phyloP scores from a whole-genome alignment of 768 basidiomycete genomes.

The Boletus rex-veris region DNA sequence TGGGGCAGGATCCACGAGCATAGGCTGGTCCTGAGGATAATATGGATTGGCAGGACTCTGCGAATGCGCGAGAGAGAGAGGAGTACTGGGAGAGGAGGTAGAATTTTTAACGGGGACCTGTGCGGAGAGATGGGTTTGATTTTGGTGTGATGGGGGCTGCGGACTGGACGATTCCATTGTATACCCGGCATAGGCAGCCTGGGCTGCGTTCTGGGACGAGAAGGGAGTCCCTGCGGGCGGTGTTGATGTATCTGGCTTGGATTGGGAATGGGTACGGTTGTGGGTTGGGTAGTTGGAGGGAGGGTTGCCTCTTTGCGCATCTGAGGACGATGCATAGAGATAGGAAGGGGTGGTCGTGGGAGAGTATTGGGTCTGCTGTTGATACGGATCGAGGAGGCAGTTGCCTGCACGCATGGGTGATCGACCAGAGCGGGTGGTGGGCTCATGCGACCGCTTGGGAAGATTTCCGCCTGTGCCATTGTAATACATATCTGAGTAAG shows the following conservation, averaged over 20 bases:
- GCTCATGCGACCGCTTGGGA: conserved; percentile 56
- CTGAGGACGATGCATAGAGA: conserved; percentile 36
- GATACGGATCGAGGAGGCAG: conserved; percentile 64
- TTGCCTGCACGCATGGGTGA: conserved; percentile 62
- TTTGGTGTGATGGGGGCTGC: conserved; percentile 48
- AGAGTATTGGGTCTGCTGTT: conserved; percentile 62
- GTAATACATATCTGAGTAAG: conserved; percentile 62
- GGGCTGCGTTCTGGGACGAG: conserved; percentile 46
- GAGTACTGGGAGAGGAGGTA: conserved; percentile 66
- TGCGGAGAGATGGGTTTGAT: conserved; percentile 49
- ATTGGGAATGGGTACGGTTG: conserved; percentile 54
- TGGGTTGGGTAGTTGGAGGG: conserved; percentile 51
- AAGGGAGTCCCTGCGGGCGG: conserved; percentile 52
- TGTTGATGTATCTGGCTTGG: conserved; percentile 49
- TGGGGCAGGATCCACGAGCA: conserved; percentile 62
- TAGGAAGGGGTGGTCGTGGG: conserved; percentile 50
- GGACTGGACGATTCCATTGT: conserved; percentile 66
- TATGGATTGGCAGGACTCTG: conserved; percentile 51
- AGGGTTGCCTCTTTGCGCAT: conserved; percentile 40
- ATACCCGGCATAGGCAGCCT: conserved; percentile 48
- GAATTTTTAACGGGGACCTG: conserved; percentile 51
- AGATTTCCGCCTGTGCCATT: conserved; percentile 45
- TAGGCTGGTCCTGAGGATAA: conserved; percentile 62
- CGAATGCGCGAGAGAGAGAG: conserved; percentile 61
- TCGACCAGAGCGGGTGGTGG: conserved; percentile 47